Evolutionary conservation across 495 filamentous ascomycete genomes (phyloP), one percentile per base, ranked within the genome.

Genomic region (Aspergillus kassunensis): DNA sequence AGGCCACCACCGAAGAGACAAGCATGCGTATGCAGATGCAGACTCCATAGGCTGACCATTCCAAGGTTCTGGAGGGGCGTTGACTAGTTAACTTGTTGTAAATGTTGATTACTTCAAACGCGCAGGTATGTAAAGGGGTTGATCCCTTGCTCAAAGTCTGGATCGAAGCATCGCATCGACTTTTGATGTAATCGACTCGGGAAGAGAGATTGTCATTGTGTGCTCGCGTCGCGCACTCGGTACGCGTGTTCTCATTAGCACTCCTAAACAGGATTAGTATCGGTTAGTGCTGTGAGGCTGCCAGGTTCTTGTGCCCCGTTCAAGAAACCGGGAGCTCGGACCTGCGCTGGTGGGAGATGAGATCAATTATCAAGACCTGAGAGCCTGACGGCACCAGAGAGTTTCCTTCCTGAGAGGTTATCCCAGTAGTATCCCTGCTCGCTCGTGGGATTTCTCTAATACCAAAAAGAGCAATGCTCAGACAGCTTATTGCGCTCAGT

Each of bases 291-390:
- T 41, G 36, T 47, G 44, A 36, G 44, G 44, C 44, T 48, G 21
- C 43, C 43, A 45, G 43, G 27, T 45, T 35, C 18, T 29, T 39
- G 23, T 47, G 44, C 10, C 44, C 44, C 33, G 44, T 49, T 49
- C 16, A 11, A 36, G 24, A 7, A 27, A 49, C 35, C 30, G 29
- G 30, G 30, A 49, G 45, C 45, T 49, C 33, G 45, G 45, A 49
- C 45, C 45, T 49, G 45, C 31, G 45, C 20, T 48, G 44, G 31
- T 27, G 16, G 36, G n/a, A 30, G 15, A 43, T 36, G 21, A 29
- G 23, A 48, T 29, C 45, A 49, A 49, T 31, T 6, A 15, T 16
- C 37, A 44, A 31, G 5, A 21, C 23, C n/a, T 2, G 15, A 34
- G 29, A 6, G 16, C 12, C 6, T 11, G 35, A 19, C 9, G 13